These are phyloP conservation scores for Epichloe sibirici DNA, from an alignment of 2,329 filamentous ascomycete genomes.

Conservation along the genomic window DNA sequence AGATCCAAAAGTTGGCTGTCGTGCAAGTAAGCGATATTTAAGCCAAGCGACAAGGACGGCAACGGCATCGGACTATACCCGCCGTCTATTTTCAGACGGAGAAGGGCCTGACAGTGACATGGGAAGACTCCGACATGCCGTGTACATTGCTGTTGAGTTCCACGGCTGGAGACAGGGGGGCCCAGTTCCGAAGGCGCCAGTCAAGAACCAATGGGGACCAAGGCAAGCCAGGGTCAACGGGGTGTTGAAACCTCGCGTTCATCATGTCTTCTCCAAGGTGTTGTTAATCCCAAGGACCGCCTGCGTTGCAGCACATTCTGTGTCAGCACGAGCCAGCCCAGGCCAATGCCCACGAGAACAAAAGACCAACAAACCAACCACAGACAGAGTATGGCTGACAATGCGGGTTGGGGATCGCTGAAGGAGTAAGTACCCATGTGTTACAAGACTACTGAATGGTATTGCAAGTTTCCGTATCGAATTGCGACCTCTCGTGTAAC, in stretches of 20 bases:
- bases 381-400: neutral
- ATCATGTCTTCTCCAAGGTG: neutral
- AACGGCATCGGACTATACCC: neutral
- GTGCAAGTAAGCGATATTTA: no score
- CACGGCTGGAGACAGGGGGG: neutral
- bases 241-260: neutral
- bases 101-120: no score
- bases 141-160: neutral
- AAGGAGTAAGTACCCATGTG: neutral
- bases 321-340: neutral
- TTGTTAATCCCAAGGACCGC: neutral
- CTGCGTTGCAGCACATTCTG: neutral
- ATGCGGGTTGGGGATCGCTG: neutral
- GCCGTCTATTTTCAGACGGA: neutral
- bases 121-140: neutral
- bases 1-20: neutral
- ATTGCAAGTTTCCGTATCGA: conserved; percentile 1
- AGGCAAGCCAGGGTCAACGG: neutral
- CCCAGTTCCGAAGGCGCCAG: neutral
- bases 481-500: conserved; percentile 3
- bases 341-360: neutral
- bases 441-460: neutral
- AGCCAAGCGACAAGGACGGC: neutral
- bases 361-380: no score
- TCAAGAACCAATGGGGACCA: neutral